phyloP scores from a whole-genome alignment of 2,329 filamentous ascomycete genomes.

The Sporothrix schenckii region DNA sequence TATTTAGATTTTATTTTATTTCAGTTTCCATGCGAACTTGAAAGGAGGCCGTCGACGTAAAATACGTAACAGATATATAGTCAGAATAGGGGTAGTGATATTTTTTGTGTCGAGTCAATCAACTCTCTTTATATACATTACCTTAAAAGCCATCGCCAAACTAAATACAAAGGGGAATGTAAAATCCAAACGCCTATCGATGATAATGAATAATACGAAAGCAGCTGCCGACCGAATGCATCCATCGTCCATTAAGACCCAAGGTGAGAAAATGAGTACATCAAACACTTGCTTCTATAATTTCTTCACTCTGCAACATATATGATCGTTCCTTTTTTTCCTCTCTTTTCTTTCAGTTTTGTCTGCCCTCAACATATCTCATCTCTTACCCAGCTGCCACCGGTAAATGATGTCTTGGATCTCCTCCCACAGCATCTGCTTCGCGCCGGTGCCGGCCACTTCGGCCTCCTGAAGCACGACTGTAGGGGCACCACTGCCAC shows the following conservation, averaged over 20 bases:
- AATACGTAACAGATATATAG: neutral
- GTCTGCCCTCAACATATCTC: neutral
- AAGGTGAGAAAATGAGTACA: neutral
- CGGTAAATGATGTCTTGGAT: constrained; percentile 83
- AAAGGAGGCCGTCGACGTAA: neutral
- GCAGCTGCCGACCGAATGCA: neutral
- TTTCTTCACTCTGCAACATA: neutral
- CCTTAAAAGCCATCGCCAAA: constrained; percentile 1
- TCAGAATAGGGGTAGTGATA: constrained; percentile 14
- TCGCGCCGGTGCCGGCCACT: constrained; percentile 67
- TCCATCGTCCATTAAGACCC: neutral
- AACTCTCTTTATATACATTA: constrained; percentile 17
- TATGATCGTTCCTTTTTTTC: neutral
- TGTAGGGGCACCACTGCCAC: constrained; percentile 84
- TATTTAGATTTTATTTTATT: neutral
- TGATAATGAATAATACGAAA: constrained; percentile 1
- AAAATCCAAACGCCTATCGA: constrained; percentile 11
- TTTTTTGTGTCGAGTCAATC: constrained; percentile 5
- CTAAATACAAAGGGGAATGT: constrained; percentile 17
- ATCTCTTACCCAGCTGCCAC: constrained; percentile 75
- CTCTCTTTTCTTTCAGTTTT: neutral
- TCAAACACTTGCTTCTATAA: neutral
- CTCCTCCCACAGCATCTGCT: constrained; percentile 78
- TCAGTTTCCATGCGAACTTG: no score
- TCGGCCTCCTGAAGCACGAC: constrained; percentile 93